These are phyloP conservation scores for Uronychia setigera DNA, from an alignment of 73 alveolate species.

Conservation along the genomic window DNA sequence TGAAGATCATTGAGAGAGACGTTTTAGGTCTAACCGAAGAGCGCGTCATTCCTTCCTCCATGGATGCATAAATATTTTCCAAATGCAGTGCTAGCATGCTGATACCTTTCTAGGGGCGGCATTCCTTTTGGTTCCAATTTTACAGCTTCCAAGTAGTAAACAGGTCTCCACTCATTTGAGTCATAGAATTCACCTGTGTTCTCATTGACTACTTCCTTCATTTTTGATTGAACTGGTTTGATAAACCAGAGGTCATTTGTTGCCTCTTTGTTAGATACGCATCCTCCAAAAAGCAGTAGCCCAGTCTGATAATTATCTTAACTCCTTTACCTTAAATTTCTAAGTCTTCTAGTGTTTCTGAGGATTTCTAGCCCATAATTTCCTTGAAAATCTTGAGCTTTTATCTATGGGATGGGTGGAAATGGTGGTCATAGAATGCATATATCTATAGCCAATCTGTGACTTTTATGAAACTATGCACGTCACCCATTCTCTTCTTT, in stretches of 20 bases:
- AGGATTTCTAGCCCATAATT: conserved; percentile 20
- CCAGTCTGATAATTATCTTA: not conserved
- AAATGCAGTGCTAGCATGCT: conserved; percentile 5
- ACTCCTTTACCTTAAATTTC: not conserved
- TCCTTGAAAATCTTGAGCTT: not conserved
- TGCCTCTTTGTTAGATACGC: not conserved
- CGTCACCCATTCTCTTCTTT: conserved; percentile 22
- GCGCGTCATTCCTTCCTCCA: conserved; percentile 36
- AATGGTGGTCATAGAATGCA: conserved; percentile 34
- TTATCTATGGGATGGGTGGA: not conserved
- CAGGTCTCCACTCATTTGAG: conserved; percentile 1
- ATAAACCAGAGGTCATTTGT: conserved; percentile 7
- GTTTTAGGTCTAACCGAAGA: conserved; percentile 22
- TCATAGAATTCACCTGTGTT: conserved; percentile 1
- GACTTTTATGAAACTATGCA: not conserved
- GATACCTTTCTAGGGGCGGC: conserved; percentile 24
- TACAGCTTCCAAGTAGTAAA: not conserved
- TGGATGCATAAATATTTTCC: conserved; percentile 22
- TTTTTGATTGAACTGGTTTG: conserved; percentile 15
- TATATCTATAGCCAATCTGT: conserved; percentile 12
- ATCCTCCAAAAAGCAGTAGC: conserved; percentile 25
- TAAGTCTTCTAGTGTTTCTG: conserved; percentile 2
- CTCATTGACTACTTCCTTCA: not conserved
- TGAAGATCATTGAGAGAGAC: conserved; percentile 29
- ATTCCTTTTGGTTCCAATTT: conserved; percentile 14